Conservation (phyloP, 2,329 filamentous ascomycete genomes). For the Fusarium siculi region DNA sequence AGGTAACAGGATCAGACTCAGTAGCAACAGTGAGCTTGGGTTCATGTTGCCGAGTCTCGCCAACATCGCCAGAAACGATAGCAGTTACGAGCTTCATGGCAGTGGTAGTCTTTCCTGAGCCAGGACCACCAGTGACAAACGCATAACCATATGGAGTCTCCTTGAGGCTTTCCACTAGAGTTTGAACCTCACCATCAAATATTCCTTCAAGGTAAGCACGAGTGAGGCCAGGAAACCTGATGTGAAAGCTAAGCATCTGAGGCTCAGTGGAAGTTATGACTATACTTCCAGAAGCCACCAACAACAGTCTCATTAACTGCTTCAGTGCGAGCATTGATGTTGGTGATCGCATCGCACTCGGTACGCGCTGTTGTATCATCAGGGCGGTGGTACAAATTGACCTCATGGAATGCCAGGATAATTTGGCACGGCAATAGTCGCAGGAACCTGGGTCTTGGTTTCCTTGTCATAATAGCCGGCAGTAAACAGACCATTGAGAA, state of each 20-base stretch:
- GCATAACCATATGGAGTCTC: not conserved
- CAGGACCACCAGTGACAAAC: not conserved
- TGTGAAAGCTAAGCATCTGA: not conserved
- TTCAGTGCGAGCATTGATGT: not conserved
- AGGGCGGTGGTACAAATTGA: not conserved
- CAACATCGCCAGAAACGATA: not conserved
- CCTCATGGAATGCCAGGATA: not conserved
- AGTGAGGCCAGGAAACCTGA: not conserved
- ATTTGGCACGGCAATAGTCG: not conserved
- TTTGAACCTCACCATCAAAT: too few relatives aligned
- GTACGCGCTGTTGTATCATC: not conserved
- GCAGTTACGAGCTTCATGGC: not conserved
- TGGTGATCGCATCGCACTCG: not conserved
- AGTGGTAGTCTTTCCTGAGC: not conserved
- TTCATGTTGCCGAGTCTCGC: not conserved
- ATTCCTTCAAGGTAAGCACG: too few relatives aligned
- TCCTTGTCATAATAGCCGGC: not conserved
- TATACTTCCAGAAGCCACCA: not conserved
- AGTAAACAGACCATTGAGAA: not conserved
- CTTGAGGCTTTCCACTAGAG: not conserved
- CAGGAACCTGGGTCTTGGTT: not conserved
- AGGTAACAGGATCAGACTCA: not conserved
- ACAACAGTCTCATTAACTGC: not conserved
- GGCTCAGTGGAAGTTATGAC: not conserved
- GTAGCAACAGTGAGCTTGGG: not conserved